phyloP scores from a whole-genome alignment of 495 filamentous ascomycete species.

The Penicillium bovifimosum region DNA sequence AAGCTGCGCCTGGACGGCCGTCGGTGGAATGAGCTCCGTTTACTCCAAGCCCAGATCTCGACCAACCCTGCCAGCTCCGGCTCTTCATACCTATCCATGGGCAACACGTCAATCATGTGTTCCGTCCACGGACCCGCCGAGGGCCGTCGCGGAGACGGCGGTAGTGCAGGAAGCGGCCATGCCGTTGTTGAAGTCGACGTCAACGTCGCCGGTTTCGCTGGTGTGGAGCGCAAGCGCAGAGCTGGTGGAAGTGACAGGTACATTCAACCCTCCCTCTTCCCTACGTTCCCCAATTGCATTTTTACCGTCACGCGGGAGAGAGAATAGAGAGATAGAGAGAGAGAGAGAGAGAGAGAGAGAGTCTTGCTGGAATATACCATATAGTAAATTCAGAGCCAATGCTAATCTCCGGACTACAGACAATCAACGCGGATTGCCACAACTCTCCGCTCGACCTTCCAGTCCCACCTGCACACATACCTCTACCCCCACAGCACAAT shows the following conservation, averaged over 20 bases:
- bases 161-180: conserved; percentile 42
- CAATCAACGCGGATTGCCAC: conserved; percentile 74
- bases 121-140: conserved; percentile 81
- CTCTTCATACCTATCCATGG: conserved; percentile 86
- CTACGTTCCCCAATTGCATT: not conserved
- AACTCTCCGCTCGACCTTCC: conserved; percentile 68
- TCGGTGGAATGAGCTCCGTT: conserved; percentile 95
- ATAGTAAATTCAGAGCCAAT: too few species aligned
- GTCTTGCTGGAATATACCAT: too few species aligned
- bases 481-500: conserved; percentile 89
- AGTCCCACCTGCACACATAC: conserved; percentile 69
- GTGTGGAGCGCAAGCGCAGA: conserved; percentile 74
- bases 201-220: conserved; percentile 79
- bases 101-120: conserved; percentile 94
- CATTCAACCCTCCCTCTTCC: not conserved
- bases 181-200: conserved; percentile 77
- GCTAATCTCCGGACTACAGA: conserved; percentile 40
- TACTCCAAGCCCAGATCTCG: conserved; percentile 80
- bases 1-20: conserved; percentile 89
- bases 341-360: too few species aligned
- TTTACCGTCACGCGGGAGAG: not conserved
- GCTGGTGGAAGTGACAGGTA: conserved; percentile 70
- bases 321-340: too few species aligned
- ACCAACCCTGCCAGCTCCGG: conserved; percentile 90
- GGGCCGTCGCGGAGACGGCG: conserved; percentile 45